Evolutionary conservation across 169 alveolate species (phyloP).

Genomic region (Cyclospora cayetanensis): DNA sequence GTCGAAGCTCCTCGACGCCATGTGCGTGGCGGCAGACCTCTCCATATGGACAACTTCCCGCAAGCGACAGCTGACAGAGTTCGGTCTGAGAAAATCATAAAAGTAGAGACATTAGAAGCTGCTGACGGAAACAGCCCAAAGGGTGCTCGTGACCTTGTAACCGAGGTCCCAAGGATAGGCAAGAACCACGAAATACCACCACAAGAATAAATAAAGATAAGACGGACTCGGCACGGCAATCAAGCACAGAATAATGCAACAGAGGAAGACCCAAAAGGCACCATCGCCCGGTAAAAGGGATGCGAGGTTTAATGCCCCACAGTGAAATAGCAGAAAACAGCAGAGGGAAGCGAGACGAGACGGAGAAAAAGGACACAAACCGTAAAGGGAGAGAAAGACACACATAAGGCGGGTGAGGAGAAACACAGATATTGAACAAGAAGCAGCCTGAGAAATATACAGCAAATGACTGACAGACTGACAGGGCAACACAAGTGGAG

Average conservation of each 20-base stretch:
- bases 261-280: background rate
- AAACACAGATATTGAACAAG: background rate
- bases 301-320: too few relatives aligned
- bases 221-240: too few relatives aligned
- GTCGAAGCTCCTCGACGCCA: constrained; percentile 31
- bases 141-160: too few relatives aligned
- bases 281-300: background rate
- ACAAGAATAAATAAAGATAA: too few relatives aligned
- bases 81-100: background rate
- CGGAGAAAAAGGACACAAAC: background rate
- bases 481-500: background rate
- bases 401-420: too few relatives aligned
- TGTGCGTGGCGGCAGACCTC: constrained; percentile 54
- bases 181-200: too few relatives aligned
- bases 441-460: background rate
- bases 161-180: too few relatives aligned
- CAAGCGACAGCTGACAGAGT: constrained; percentile 29
- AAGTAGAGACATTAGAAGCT: background rate
- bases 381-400: background rate
- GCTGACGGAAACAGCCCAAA: too few relatives aligned
- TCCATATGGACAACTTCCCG: constrained; percentile 1
- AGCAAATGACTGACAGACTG: background rate
- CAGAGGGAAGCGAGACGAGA: background rate
- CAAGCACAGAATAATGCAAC: background rate
- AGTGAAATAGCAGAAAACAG: too few relatives aligned